Evolutionary conservation across 2,329 filamentous ascomycete species (phyloP), one percentile per base, ranked within the genome.

Genomic region (Fusarium anguioides): DNA sequence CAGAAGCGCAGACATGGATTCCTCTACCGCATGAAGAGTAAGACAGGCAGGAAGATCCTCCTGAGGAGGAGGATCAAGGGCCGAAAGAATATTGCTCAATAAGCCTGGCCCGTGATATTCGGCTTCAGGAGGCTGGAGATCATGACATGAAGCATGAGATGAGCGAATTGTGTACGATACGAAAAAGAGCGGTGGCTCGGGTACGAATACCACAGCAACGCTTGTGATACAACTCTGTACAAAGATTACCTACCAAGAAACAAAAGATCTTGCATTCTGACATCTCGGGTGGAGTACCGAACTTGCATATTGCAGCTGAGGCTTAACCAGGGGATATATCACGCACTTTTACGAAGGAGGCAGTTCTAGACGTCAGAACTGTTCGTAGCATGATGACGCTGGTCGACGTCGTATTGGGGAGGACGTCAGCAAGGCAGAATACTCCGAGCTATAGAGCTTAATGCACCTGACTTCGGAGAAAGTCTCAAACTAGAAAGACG

Each of bases 1-100:
- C 84, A 87, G 77, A 89, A 88, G 81, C 81, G 86, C 23, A 81
- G 86, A 67, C 83, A 85, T 66, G 87, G 87, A 2, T 89, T 87
- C 70, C 75, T 89, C 45, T 81, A 79, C 67, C 79, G 86, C 35
- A 75, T 82, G 67, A 78, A 81, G 67, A 82, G 81, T 42, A 81
- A 80, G 72, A 83, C 80, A 11, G 87, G 87, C 5, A 78, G 81
- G 57, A 85, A 83, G 77, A 86, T 82, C 60, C 72, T 89, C 50
- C 76, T 79, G 73, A 77, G 86, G 71, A 80, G 87, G 76, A 80
- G 73, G 76, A 68, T 79, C 15, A 88, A 88, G 82, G 83, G 85
- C 51, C 77, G 87, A 65, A 79, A 77, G 71, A 75, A 79, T 61
- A 72, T 73, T 49, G 72, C 71, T 21, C 66, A 68, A 51, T 73